Base-by-base conservation (phyloP, 192 early-diverging fungal genomes). In the Lobulomyces angularis region DNA sequence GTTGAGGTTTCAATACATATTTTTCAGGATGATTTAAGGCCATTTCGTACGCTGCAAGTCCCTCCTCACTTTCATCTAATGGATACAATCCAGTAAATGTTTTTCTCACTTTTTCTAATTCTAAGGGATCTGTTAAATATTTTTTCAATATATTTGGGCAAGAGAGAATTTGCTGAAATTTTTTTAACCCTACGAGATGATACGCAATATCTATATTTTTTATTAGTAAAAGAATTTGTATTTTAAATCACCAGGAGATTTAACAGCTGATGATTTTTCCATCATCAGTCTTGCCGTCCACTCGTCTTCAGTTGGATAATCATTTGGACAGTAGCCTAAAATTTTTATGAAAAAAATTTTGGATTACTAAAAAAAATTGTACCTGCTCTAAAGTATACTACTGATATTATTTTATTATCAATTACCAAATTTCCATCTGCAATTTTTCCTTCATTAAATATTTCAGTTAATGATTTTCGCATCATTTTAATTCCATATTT, bases 1-100 rank as follows among this genome's bases (percentile, higher is more conserved):
- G 77, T 58, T 97, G 93, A 3, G 93, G 90, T 59, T 97, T 97
- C 59, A 93, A 65, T n/a, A 97, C 93, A 57, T 69, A 84, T 6
- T 72, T 55, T 18, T 61, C 67, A 1, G 86, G 87, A 25, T 72
- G 43, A 8, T 45, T 40, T 5, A 93, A 29, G 0, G 84, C 87
- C 32, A 58, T 48, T 29, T 77, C 46, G 29, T 70, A 73, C 2
- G 90, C 90, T 6, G 61, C 51, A 27, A 71, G 40, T 0, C 89
- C 88, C 16, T 68, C 77, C 0, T 51, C 39, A 0, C 71, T 67
- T 35, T 53, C 46, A 60, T 94, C 90, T 20, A 97, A 58, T 1
- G 90, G 84, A 52, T 89, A 93, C 36, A 94, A 58, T 3, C 89
- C 90, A 3, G 90, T 84, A 66, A 97, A 94, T 9, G 73, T 81